These are phyloP conservation scores for Bolboschoenoplectus hybrid DNA, from an alignment of 202 grass and related monocot species.

Conservation along the genomic window DNA sequence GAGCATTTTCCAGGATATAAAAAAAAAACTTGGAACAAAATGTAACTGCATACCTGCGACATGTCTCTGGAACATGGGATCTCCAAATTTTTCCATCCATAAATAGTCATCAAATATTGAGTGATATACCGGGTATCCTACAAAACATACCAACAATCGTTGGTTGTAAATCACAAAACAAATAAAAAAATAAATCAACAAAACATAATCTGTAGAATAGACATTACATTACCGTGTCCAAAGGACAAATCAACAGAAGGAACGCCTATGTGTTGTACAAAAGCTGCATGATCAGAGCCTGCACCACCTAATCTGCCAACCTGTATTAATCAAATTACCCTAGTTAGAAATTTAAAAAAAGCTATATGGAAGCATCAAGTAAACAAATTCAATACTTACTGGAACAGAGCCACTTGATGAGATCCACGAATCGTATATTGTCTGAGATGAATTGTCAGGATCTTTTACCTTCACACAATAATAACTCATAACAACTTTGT, in stretches of 20 bases:
- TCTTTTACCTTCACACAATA: slow-evolving; percentile 75
- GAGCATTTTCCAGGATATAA: background rate
- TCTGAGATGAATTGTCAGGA: slow-evolving; percentile 82
- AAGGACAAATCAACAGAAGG: slow-evolving; percentile 72
- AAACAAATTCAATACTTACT: slow-evolving; percentile 50
- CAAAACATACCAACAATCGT: background rate
- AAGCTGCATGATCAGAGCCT: slow-evolving; percentile 76
- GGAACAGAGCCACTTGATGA: slow-evolving; percentile 42
- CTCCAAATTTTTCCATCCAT: slow-evolving; percentile 90
- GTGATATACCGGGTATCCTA: slow-evolving; percentile 86
- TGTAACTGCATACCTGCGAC: slow-evolving; percentile 61
- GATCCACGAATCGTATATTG: slow-evolving; percentile 68
- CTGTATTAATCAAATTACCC: slow-evolving; percentile 44
- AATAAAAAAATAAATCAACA: background rate
- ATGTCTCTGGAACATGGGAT: slow-evolving; percentile 79
- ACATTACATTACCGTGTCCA: slow-evolving; percentile 59
- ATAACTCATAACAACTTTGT: slow-evolving; percentile 9
- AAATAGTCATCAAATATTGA: slow-evolving; percentile 83
- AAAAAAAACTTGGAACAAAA: background rate
- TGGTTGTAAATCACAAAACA: background rate
- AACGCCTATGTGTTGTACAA: slow-evolving; percentile 77
- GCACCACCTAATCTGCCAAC: slow-evolving; percentile 68
- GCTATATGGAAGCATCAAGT: slow-evolving; percentile 35
- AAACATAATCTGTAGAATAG: background rate
- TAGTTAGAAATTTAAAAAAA: slow-evolving; percentile 32